phyloP scores from a whole-genome alignment of 1,139 yeast genomes.

The Nakaseomyces bracarensis region DNA sequence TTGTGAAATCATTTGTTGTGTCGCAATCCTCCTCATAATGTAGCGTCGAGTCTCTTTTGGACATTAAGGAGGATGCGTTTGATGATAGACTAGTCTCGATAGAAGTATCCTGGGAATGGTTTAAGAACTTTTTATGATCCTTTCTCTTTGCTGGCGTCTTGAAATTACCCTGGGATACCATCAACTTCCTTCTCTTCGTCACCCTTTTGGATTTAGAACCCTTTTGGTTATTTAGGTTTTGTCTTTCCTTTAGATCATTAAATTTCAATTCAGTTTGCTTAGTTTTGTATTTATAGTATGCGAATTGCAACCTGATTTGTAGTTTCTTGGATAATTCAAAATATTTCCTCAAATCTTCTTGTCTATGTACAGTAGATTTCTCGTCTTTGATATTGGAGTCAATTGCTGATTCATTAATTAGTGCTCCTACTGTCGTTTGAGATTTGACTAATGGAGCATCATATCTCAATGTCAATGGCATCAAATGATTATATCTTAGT shows the following conservation, averaged over 20 bases:
- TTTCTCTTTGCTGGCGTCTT: constrained; percentile 20
- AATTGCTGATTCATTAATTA: not conserved
- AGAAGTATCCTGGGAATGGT: constrained; percentile 4
- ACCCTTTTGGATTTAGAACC: constrained; percentile 1
- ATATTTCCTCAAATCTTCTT: constrained; percentile 9
- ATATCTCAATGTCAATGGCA: constrained; percentile 6
- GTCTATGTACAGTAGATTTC: not conserved
- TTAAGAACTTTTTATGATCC: constrained; percentile 1
- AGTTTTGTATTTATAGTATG: constrained; percentile 64
- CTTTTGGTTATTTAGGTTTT: not conserved
- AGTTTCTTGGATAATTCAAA: constrained; percentile 49
- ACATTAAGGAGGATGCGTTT: constrained; percentile 6
- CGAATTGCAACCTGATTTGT: constrained; percentile 64
- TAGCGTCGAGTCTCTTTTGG: constrained; percentile 3
- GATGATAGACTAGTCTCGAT: constrained; percentile 10
- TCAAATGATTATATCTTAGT: not conserved
- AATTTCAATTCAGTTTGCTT: constrained; percentile 38
- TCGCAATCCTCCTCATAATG: constrained; percentile 5
- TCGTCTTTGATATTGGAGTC: not conserved
- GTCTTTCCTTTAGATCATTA: constrained; percentile 16
- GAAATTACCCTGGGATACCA: constrained; percentile 26
- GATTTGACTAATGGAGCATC: constrained; percentile 7
- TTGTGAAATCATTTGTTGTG: constrained; percentile 11
- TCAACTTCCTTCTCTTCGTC: constrained; percentile 21
- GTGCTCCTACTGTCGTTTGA: constrained; percentile 6